Evolutionary conservation across 805 yeast genomes (phyloP).

Genomic region (Kazachstania africana): DNA sequence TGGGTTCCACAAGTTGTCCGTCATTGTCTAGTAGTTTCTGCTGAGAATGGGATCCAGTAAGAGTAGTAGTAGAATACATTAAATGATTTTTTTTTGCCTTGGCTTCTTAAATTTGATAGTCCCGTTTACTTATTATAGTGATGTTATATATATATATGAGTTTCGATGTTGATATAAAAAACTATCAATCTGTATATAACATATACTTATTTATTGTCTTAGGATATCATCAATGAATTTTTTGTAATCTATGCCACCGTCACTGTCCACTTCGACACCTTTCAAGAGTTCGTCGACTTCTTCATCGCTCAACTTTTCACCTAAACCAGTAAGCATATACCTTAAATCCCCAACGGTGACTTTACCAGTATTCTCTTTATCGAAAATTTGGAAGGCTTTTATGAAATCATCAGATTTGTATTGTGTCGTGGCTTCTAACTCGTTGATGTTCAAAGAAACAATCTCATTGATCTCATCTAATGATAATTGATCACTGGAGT

Average conservation of each 20-base stretch:
- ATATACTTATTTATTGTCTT: conserved; percentile 71
- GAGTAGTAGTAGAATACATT: no score
- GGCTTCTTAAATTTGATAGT: no score
- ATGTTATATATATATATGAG: no score
- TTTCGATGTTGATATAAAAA: no score
- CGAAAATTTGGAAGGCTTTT: conserved; percentile 94
- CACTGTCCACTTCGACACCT: conserved; percentile 88
- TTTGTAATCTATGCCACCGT: conserved; percentile 89
- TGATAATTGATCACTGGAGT: conserved; percentile 8
- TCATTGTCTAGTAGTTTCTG: no score
- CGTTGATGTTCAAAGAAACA: conserved; percentile 15
- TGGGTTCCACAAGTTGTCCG: conserved; percentile 31
- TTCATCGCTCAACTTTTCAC: conserved; percentile 79
- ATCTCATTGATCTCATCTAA: conserved; percentile 22
- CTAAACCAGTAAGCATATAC: conserved; percentile 88
- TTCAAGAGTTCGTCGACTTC: conserved; percentile 95
- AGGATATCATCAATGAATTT: conserved; percentile 89
- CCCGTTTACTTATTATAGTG: no score
- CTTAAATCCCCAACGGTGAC: conserved; percentile 95
- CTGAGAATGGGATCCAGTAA: no score
- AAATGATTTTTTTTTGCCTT: no score
- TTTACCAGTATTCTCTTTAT: conserved; percentile 88
- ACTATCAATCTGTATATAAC: no score
- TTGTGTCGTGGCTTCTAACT: conserved; percentile 22
- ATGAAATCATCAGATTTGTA: conserved; percentile 56